These are phyloP conservation scores for Aspergillus thermomutatus DNA, from an alignment of 2,329 filamentous ascomycete genomes.

Conservation along the genomic window DNA sequence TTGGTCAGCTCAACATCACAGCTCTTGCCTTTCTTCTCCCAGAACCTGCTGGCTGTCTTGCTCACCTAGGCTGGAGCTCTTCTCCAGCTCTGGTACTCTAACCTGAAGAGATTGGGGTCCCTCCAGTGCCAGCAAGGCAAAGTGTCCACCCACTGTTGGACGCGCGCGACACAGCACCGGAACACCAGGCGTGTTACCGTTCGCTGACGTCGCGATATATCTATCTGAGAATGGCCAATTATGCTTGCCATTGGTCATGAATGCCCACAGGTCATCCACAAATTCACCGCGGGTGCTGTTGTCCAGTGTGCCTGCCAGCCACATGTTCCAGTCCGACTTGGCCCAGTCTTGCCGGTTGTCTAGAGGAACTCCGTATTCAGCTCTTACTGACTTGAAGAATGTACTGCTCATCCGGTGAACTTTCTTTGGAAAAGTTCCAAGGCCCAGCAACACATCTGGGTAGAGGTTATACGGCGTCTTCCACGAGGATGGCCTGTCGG, in stretches of 20 bases:
- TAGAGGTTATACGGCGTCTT: constrained; percentile 43
- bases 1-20: background rate
- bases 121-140: constrained; percentile 39
- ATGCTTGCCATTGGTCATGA: constrained; percentile 42
- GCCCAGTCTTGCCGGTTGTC: constrained; percentile 40
- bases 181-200: constrained; percentile 28
- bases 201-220: constrained; percentile 35
- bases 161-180: constrained; percentile 37
- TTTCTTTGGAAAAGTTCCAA: constrained; percentile 35
- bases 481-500: constrained; percentile 29
- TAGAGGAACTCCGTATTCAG: constrained; percentile 38
- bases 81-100: constrained; percentile 10
- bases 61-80: background rate
- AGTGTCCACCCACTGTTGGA: constrained; percentile 44
- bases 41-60: background rate
- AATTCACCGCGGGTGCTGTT: constrained; percentile 29
- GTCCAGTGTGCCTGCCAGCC: constrained; percentile 36
- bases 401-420: constrained; percentile 35
- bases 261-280: constrained; percentile 41
- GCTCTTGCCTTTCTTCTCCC: constrained; percentile 13
- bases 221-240: constrained; percentile 45
- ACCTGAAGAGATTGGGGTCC: constrained; percentile 24
- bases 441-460: constrained; percentile 38
- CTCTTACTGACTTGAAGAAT: constrained; percentile 37
- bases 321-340: constrained; percentile 47